These are phyloP conservation scores for Thymus quinquecostatus DNA, from an alignment of 257 asterid genomes.

Conservation along the genomic window DNA sequence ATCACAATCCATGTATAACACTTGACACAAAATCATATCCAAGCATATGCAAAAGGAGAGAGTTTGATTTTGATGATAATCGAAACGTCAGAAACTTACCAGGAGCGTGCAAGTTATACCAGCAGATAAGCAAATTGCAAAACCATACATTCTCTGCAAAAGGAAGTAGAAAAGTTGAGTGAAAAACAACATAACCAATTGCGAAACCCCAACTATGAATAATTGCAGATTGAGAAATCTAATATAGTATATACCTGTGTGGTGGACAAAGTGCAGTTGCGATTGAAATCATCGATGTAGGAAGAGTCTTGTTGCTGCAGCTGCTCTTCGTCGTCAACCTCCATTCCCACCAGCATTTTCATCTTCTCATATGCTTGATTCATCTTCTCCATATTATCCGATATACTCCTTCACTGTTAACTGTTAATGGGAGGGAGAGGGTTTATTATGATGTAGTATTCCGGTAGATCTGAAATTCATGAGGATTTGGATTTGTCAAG, in stretches of 20 bases:
- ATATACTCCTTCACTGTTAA: background rate
- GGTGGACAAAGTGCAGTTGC: slow-evolving; percentile 88
- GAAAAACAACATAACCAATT: background rate
- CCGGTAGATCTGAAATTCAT: slow-evolving; percentile 38
- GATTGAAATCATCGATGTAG: slow-evolving; percentile 80
- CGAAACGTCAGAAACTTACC: slow-evolving; percentile 46
- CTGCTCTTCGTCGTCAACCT: slow-evolving; percentile 80
- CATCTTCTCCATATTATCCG: slow-evolving; percentile 75
- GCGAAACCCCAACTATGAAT: slow-evolving; percentile 3
- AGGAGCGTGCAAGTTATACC: slow-evolving; percentile 90
- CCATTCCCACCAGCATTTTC: slow-evolving; percentile 99
- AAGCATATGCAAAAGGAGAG: background rate
- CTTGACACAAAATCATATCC: slow-evolving; percentile 11
- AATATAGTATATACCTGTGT: slow-evolving; percentile 58
- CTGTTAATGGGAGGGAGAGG: background rate
- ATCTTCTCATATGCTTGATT: slow-evolving; percentile 85
- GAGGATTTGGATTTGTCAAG: slow-evolving; percentile 12
- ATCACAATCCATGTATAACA: slow-evolving; percentile 23
- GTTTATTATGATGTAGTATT: background rate
- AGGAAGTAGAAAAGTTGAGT: slow-evolving; percentile 22
- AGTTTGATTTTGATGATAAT: slow-evolving; percentile 18
- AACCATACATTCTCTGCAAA: slow-evolving; percentile 85
- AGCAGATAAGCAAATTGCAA: slow-evolving; percentile 84
- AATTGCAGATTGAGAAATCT: slow-evolving; percentile 14
- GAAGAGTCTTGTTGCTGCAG: slow-evolving; percentile 61